Evolutionary conservation across 345 rosid genomes (phyloP).

Genomic region (Ricinus communis): DNA sequence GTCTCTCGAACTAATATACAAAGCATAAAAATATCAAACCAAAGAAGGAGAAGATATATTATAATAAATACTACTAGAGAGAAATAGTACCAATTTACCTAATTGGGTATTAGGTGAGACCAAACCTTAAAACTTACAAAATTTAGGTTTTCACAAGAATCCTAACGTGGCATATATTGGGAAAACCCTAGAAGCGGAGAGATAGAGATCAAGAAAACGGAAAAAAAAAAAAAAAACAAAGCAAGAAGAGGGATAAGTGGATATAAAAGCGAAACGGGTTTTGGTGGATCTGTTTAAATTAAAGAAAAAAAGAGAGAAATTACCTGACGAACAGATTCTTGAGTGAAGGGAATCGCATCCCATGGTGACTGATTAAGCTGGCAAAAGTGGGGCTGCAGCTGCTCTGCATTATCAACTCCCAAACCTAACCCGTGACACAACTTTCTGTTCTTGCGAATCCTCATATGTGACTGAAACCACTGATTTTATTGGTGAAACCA

Average conservation of each 20-base stretch:
- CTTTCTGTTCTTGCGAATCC: constrained; percentile 15
- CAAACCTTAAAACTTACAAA: too few species aligned
- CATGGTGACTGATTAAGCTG: constrained; percentile 22
- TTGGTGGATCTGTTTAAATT: too few species aligned
- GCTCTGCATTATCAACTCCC: not conserved
- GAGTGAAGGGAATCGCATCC: constrained; percentile 15
- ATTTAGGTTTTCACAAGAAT: too few species aligned
- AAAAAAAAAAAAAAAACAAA: too few species aligned
- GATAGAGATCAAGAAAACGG: too few species aligned
- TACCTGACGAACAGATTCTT: constrained; percentile 5
- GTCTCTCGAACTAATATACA: constrained; percentile 8
- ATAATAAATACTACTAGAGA: too few species aligned
- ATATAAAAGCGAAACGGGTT: not conserved
- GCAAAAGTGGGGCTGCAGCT: not conserved
- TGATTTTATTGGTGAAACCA: too few species aligned
- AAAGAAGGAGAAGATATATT: not conserved
- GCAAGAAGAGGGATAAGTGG: too few species aligned
- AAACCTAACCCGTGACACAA: not conserved
- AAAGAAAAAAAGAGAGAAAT: not conserved
- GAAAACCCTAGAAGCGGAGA: too few species aligned
- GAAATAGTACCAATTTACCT: too few species aligned
- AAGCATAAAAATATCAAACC: not conserved
- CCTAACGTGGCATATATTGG: too few species aligned
- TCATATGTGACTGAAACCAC: not conserved
- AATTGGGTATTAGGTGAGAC: too few species aligned